A percentile compares a stretch with the other conserved stretches of the same genome.
These are phyloP conservation scores for Volvariella surrecta DNA, from an alignment of 1,284 basidiomycete species.

Conservation along the genomic window DNA sequence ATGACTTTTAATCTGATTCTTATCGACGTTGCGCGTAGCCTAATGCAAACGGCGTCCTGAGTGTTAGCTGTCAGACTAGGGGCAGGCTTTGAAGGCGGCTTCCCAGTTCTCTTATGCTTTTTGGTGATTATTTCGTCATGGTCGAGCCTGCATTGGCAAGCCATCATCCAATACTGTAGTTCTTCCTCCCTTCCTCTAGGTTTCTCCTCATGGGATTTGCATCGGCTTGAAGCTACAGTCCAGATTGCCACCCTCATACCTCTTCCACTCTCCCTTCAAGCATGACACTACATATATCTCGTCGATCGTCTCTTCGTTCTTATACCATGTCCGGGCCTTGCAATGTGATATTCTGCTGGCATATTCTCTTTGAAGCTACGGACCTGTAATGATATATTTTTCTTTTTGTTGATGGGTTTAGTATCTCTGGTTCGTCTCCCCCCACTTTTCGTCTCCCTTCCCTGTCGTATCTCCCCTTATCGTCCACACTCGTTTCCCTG, in stretches of 20 bases:
- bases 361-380: conserved; percentile 14
- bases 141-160: background rate
- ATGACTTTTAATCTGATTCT: too few species aligned
- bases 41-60: background rate
- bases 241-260: background rate
- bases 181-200: background rate
- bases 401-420: conserved; percentile 9
- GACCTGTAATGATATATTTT: conserved; percentile 25
- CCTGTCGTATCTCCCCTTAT: conserved; percentile 13
- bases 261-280: conserved; percentile 6
- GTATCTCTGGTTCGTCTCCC: background rate
- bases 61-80: background rate
- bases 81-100: too few species aligned
- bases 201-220: too few species aligned
- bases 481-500: background rate
- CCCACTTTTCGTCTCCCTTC: conserved; percentile 6
- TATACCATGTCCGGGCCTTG: conserved; percentile 8
- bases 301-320: conserved; percentile 1
- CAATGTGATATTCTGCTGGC: conserved; percentile 3
- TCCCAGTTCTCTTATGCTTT: too few species aligned
- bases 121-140: conserved; percentile 8
- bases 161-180: background rate
- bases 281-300: conserved; percentile 5
- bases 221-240: too few species aligned
- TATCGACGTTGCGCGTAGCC: background rate